Evolutionary conservation across 768 basidiomycete genomes (phyloP), one percentile per base, ranked within the genome.

Genomic region (Naganishia vaughanmartiniae): DNA sequence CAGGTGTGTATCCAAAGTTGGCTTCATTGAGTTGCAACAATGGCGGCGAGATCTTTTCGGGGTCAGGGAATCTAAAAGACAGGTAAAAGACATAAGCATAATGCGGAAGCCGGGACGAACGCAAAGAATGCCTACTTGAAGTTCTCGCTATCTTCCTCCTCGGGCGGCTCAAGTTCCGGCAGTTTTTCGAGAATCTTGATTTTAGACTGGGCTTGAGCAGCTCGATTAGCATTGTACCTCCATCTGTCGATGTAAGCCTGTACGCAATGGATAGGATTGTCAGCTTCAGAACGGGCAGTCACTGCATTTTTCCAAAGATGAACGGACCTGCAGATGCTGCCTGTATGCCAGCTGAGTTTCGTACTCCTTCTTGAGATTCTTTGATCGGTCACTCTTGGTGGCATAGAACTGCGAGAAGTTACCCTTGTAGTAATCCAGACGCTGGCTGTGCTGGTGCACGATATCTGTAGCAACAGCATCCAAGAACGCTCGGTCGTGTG

Each of bases 341-440:
- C 96, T 87, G 79, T 98, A 98, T 12, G 90, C 89, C 87, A 96
- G 88, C 82, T 99, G 96, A 0, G 92, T 85, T 39, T 98, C 95
- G 81, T 98, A 99, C 81, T 98, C 95, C 82, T 93, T 93, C 81
- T 77, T 79, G 72, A 94, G 83, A 77, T 93, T 93, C 70, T 88
- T 88, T 75, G 93, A 90, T 31, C 96, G 89, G 78, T 98, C 96
- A 4, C 90, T 91, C 83, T 98, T 97, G 26, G 95, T 98, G 1
- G 95, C 94, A 80, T 99, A 98, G 85, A 99, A 98, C 80, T 98
- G 94, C 0, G 91, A 89, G 82, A 98, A 99, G 83, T 98, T 98
- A 88, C 95, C 96, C 84, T 97, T 96, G 84, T 94, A 98, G 83
- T 98, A 98, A 80, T 98, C 93, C 24, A 98, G 85, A 55, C 96